A percentile compares a stretch with the other conserved stretches of the same genome.
Conservation (phyloP, 164 flowering plant genomes). For the Macadamia integrifolia region DNA sequence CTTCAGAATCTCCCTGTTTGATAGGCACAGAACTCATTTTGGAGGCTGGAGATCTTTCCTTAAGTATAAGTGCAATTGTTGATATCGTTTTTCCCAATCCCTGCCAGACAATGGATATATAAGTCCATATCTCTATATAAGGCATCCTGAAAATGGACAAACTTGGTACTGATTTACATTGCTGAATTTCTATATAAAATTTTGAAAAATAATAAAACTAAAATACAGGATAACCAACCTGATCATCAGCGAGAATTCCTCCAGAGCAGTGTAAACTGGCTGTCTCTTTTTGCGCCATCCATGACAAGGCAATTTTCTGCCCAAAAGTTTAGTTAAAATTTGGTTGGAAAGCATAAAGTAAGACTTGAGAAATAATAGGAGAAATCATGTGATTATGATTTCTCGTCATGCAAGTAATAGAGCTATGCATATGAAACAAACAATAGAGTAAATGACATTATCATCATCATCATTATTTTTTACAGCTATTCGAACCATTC, state of each 20-base stretch:
- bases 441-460: not conserved
- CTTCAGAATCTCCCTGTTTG: slow-evolving; percentile 34
- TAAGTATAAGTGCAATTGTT: slow-evolving; percentile 84
- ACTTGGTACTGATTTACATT: too few relatives aligned
- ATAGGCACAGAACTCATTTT: slow-evolving; percentile 15
- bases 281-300: slow-evolving; percentile 93
- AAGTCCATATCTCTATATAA: not conserved
- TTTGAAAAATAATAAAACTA: not conserved
- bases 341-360: slow-evolving; percentile 2
- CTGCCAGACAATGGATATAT: slow-evolving; percentile 29
- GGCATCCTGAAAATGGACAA: not conserved
- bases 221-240: slow-evolving; percentile 34
- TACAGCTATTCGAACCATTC: too few relatives aligned
- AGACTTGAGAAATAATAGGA: not conserved
- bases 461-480: too few relatives aligned
- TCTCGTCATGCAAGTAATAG: not conserved
- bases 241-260: slow-evolving; percentile 97
- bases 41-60: slow-evolving; percentile 65
- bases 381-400: not conserved
- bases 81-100: slow-evolving; percentile 92
- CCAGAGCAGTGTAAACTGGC: slow-evolving; percentile 56
- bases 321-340: slow-evolving; percentile 17
- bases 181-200: too few relatives aligned
- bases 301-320: slow-evolving; percentile 86
- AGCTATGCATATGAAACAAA: not conserved